Evolutionary conservation across 176 grass and related monocot species (phyloP).

Genomic region (Neostapfia colusana): DNA sequence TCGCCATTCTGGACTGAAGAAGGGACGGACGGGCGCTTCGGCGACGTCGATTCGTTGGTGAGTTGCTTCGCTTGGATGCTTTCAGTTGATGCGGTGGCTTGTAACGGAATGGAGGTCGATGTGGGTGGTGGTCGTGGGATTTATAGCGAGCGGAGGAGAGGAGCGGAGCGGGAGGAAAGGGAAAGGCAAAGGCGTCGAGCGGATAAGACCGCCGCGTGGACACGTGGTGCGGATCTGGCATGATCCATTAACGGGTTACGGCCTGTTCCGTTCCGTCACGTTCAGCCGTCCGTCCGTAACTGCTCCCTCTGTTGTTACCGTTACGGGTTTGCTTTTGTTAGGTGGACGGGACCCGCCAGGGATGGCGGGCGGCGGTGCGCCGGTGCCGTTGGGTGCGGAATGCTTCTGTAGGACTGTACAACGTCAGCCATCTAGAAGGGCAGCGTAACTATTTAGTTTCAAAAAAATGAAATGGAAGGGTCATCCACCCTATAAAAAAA

Average conservation of each 20-base stretch:
- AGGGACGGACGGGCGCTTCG: neutral
- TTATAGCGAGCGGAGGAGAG: slow-evolving; percentile 11
- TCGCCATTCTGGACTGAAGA: neutral
- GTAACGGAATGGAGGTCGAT: too few species aligned
- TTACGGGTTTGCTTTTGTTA: neutral
- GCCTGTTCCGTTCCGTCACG: too few species aligned
- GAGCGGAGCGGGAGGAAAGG: neutral
- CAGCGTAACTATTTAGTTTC: too few species aligned
- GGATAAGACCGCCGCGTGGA: slow-evolving; percentile 43
- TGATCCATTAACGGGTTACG: neutral
- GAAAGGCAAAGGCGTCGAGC: neutral
- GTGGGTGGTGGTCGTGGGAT: neutral
- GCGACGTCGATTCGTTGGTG: too few species aligned
- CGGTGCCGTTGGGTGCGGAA: neutral
- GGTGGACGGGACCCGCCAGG: neutral
- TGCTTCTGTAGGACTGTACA: too few species aligned
- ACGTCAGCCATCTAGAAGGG: too few species aligned
- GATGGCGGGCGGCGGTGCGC: neutral
- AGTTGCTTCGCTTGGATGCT: neutral
- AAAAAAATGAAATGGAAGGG: neutral
- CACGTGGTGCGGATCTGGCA: slow-evolving; percentile 4
- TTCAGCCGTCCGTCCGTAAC: neutral
- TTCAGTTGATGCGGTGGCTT: neutral
- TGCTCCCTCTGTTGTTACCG: neutral
- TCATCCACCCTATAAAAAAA: neutral